A percentile compares a stretch with the other conserved stretches of the same genome.
Conservation (phyloP, 73 alveolate species). For the Paramecium sonneborni region DNA sequence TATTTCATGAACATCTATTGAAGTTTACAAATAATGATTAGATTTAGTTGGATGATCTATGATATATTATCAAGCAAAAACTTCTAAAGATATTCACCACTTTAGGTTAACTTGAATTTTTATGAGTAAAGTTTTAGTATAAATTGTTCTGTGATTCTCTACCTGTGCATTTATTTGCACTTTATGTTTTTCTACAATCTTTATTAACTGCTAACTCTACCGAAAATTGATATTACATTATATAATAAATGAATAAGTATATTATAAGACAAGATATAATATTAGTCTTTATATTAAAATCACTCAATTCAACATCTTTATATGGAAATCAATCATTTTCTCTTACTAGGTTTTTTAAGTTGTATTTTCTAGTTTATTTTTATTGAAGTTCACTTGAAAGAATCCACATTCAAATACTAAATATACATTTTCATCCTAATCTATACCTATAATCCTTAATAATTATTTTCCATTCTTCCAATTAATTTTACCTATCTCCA, state of each 20-base stretch:
- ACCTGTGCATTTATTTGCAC: conserved; percentile 33
- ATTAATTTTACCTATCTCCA: neutral
- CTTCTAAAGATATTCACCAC: conserved; percentile 1
- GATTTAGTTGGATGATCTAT: neutral
- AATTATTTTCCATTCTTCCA: neutral
- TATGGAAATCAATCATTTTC: neutral
- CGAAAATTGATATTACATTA: neutral
- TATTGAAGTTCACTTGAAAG: neutral
- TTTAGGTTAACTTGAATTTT: conserved; percentile 26
- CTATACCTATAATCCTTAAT: neutral
- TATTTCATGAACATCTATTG: conserved; percentile 39
- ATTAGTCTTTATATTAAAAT: neutral
- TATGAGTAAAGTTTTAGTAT: neutral
- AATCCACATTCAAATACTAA: neutral
- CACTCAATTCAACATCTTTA: neutral
- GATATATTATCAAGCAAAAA: neutral
- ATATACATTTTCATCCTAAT: neutral
- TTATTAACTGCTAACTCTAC: neutral
- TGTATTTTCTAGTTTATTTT: neutral
- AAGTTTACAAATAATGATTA: neutral
- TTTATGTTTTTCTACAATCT: conserved; percentile 31
- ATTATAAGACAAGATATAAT: neutral
- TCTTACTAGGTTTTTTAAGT: neutral
- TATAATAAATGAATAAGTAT: neutral
- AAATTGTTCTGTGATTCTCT: neutral